Evolutionary conservation across 208 protist genomes (phyloP), one percentile per base, ranked within the genome.

Genomic region (Wallacemonas sp.): DNA sequence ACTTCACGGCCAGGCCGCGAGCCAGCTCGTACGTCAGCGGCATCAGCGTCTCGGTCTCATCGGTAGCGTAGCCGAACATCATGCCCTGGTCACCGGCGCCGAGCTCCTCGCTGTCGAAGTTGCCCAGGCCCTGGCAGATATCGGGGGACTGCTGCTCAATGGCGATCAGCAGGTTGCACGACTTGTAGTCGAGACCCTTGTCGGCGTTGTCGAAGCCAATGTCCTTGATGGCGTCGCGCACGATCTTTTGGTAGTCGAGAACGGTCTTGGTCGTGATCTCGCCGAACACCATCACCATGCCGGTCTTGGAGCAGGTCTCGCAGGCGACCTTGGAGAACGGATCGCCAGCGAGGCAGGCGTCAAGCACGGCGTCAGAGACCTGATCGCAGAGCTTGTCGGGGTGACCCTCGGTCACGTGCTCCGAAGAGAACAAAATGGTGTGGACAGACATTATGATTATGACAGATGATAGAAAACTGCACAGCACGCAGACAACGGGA

Each of bases 371-470:
- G 83, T 99, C 99, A 15, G 98, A 99, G 17, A 99, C 89, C 88
- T 99, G 98, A 85, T 99, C 99, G 79, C 97, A 99, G n/a, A 99
- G 85, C 84, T 99, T 99, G 80, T 99, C 99, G 62, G 98, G 98
- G 80, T 99, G 98, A 22, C 99, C 98, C 83, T 99, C 98, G 75
- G 92, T 98, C 28, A 99, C 99, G 64, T 97, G 98, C 89, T 99
- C 99, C 38, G 97, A 99, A 34, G 99, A 99, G 82, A 99, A 99
- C 24, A 99, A 77, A 77, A 99, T 99, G 38, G 68, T 82, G 66
- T 84, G 88, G 45, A 91, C 75, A 24, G 79, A 94, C 84, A 91
- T 91, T 31, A n/a, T 72, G 21, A 53, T 19, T 26, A 45, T 33
- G 46, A 62, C 30, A 34, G n/a, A n/a, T n/a, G n/a, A n/a, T n/a